Base-by-base conservation (phyloP, 768 basidiomycete species). In the Cyclocybe cylindracea region DNA sequence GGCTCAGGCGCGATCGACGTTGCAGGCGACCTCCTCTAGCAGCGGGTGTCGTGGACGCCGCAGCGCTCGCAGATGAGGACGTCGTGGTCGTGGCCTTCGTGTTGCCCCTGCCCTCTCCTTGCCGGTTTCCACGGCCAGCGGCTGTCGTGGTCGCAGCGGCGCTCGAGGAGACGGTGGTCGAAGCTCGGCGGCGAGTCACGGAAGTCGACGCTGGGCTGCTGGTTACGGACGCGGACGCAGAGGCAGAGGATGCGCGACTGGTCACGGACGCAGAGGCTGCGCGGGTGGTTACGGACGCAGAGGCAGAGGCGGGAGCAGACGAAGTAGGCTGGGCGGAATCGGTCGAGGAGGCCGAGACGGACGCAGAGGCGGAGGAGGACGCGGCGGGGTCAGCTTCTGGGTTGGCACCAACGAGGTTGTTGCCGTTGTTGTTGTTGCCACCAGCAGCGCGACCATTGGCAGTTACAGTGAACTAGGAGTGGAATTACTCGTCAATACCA, bases 391-490 rank as follows among this genome's bases (percentile, higher is more conserved):
- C 40, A 42, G 33, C 39, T 13, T 5, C 43, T 16, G 7, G 4
- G 32, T 10, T 16, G 44, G 24, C 38, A 13, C 16, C 16, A 9
- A 37, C 42, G 51, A 18, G 19, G 39, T 51, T 51, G 34, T 44
- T 44, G 3, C 44, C 35, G 35, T 44, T 50, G 38, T 39, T 34
- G 35, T 40, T 46, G 33, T 50, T 55, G 10, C 47, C 47, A 35
- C 39, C 47, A 36, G 19, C 36, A 34, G 16, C 37, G 45, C 11
- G 37, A 24, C 62, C 64, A 46, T 61, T 56, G 48, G 56, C 54
- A 19, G 64, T 66, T 1, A 66, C 62, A 18, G 59, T 59, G 46
- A 66, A 63, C 62, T 66, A 42, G 10, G 51, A 10, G 31, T 29
- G 34, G 19, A 24, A 39, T 24, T 24, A 24, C 24, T 24, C 24